Evolutionary conservation across 129 eudicot genomes (phyloP), one percentile per base, ranked within the genome.

Genomic region (Erigeron canadensis): DNA sequence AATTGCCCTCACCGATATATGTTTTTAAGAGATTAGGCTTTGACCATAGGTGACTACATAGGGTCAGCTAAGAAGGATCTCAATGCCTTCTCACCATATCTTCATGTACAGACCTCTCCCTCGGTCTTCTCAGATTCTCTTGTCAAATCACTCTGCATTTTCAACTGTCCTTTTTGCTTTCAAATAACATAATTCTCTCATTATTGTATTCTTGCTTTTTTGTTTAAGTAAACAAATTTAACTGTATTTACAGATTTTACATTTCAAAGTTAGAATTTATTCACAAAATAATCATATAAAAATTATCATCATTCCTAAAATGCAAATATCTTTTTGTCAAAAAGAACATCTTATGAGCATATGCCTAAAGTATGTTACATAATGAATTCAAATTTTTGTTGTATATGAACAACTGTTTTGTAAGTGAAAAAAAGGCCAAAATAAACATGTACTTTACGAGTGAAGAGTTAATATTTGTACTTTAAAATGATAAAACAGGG

Each of bases 91-190:
- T 73, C 34, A 12, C 71, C 77, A 78, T 53, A 78, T 78, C 82
- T 78, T 50, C 42, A 54, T 4, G 59, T 51, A 51, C 81, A 77
- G 72, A 77, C 23, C 23, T 57, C 60, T n/a, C 42, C 67, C 77
- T 77, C 66, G 81, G 77, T 77, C 77, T 61, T 65, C 82, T 78
- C 82, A 78, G 77, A 78, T 78, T 78, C 82, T 78, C 55, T 78
- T 34, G 82, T 78, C 73, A 71, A 53, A 46, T 78, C 68, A 64
- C 67, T 70, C 81, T 71, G 82, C 59, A 63, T 78, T 70, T 78
- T 60, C 77, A 71, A 70, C 77, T 71, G 81, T 71, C 77, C 77
- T 77, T 77, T 71, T 71, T 72, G 23, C 65, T 71, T 71, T 78
- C 82, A 57, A 22, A 78, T 78, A 78, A 57, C 39, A 78, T 78